Base-by-base conservation (phyloP, 306 rosid genomes). In the Fragaria nilgerrensis region DNA sequence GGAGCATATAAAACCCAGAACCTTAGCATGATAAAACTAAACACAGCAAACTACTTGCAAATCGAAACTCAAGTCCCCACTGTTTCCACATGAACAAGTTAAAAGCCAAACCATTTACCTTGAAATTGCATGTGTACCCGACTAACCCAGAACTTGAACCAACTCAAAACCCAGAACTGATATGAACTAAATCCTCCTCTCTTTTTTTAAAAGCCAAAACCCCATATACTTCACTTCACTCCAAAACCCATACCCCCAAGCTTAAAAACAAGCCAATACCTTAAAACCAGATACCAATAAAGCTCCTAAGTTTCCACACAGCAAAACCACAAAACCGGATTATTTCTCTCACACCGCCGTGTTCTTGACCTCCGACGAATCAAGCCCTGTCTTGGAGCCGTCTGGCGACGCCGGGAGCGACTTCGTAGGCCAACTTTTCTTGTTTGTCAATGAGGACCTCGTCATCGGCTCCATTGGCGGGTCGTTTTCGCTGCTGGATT, bases 231-330 rank as follows among this genome's bases (percentile, higher is more conserved):
- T 77, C 64, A 22, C 41, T 1, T 59, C 55, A 65, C 70, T 63
- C 32, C 58, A 66, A 75, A 63, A 71, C 73, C 68, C 73, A 75
- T 32, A 66, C 7, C 74, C 77, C 80, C 78, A 76, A 75, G 69
- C 82, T 61, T 79, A 41, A 71, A 69, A 77, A 80, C 32, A 22
- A 74, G 67, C 59, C 68, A 72, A 75, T 19, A 70, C 58, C 78
- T 77, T 70, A 47, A 73, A 78, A 81, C 29, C 78, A 87, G 76
- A 89, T 68, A 84, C 85, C 85, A 82, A 89, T 76, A 88, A 90
- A 88, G 86, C 55, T 15, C 71, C 76, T 76, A 78, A 81, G 84
- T 85, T 82, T 58, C 70, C 50, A 55, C 72, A 64, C 62, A 82
- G 72, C 81, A 82, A 82, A 25, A 81, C 73, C 58, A 44, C 17